Evolutionary conservation across 2,329 filamentous ascomycete species (phyloP), one percentile per base, ranked within the genome.

Genomic region (Madurella mycetomatis): DNA sequence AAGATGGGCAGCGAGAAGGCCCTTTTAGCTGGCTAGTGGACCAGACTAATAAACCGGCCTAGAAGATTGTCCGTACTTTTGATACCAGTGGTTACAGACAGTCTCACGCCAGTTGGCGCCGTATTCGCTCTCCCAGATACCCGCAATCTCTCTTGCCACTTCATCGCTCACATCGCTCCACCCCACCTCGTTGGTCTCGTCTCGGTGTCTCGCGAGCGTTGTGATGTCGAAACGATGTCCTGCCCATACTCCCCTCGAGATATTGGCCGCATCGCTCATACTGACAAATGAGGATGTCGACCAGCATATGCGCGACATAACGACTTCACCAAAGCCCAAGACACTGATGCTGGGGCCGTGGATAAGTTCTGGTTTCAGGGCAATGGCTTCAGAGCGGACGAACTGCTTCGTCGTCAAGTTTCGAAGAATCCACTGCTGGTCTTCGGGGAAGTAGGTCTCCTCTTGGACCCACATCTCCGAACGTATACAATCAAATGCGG

Each of bases 401-500:
- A 66, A 69, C 42, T 69, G 60, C 34, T 65, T 64, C 5, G 60
- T 68, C 1, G 66, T 68, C 43, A 69, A 25, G 53, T 70, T 70
- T 37, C 69, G 62, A 25, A 70, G 59, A 48, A 69, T 58, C 67
- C 65, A 70, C 5, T 44, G 57, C 49, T 67, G 59, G 44, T 66
- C 58, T n/a, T 40, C 43, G 5, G 63, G 66, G 50, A 62, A 66
- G 56, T 66, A 67, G 37, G 47, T 56, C 44, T 31, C 32, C 44
- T 54, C 47, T 15, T 4, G 34, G 43, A 51, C 57, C 15, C 49
- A 43, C 12, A 58, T 55, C 37, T 58, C 57, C n/a, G 59, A 18
- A 39, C 39, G n/a, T 44, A 37, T 32, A 12, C 56, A 39, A 55
- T 55, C 15, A 61, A 57, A 41, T 56, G 47, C 55, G 41, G 54